Percentiles rank a stretch among this genome's conserved stretches.
These are phyloP conservation scores for Myriosclerotinia scirpicola DNA, from an alignment of 2,329 filamentous ascomycete species.

Conservation along the genomic window DNA sequence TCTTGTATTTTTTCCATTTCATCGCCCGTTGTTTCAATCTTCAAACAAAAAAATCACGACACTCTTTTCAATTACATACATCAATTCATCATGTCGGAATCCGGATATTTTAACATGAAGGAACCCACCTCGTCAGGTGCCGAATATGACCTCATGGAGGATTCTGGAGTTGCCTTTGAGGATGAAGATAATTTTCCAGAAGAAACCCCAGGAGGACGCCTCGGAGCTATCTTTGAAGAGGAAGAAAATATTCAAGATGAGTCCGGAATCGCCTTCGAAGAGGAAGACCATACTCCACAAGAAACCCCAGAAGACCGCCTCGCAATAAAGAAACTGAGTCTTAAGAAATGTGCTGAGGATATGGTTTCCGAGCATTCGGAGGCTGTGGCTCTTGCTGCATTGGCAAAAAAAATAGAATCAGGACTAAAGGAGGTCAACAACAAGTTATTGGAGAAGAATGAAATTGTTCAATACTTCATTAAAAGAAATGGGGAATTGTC, in stretches of 20 bases:
- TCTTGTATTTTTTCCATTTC: neutral
- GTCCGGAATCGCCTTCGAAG: conserved; percentile 10
- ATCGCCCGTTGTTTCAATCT: neutral
- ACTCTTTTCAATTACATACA: conserved; percentile 10
- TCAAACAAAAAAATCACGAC: conserved; percentile 9
- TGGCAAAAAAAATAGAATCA: conserved; percentile 22
- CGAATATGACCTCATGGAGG: conserved; percentile 12
- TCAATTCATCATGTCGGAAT: conserved; percentile 14
- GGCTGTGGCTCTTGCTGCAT: conserved; percentile 20
- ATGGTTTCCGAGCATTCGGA: conserved; percentile 21
- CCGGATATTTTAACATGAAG: conserved; percentile 13
- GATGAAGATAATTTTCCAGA: conserved; percentile 17
- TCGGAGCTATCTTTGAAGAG: conserved; percentile 16
- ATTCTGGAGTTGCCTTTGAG: conserved; percentile 20
- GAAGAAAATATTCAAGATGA: conserved; percentile 14
- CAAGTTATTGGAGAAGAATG: conserved; percentile 22
- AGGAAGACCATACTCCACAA: conserved; percentile 1
- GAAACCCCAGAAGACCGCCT: conserved; percentile 16
- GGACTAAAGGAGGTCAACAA: conserved; percentile 21
- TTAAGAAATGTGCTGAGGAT: conserved; percentile 21
- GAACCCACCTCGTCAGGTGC: conserved; percentile 1
- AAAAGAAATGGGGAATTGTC: conserved; percentile 18
- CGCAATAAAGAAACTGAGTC: conserved; percentile 16
- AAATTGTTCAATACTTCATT: conserved; percentile 23
- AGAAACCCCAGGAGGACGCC: conserved; percentile 8